These are phyloP conservation scores for Macadamia tetraphylla DNA, from an alignment of 164 flowering plant species.

Conservation along the genomic window DNA sequence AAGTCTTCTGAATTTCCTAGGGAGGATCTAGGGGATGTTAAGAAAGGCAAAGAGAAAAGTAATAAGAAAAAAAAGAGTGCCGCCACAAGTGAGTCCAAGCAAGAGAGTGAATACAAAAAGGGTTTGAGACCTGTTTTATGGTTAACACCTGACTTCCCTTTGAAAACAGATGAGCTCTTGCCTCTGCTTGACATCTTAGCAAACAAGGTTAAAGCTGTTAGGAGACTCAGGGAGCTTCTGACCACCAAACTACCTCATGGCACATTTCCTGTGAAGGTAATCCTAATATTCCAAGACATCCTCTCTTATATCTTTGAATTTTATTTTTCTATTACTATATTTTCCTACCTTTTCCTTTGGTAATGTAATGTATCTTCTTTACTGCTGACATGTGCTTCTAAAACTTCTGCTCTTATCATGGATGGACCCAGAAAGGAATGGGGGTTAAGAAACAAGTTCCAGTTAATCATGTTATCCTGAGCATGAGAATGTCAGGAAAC, in stretches of 20 bases:
- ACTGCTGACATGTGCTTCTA: background rate
- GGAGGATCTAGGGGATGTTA: slow-evolving; percentile 46
- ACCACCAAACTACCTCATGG: slow-evolving; percentile 68
- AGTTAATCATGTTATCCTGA: background rate
- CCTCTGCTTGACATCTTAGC: slow-evolving; percentile 78
- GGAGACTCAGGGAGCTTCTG: slow-evolving; percentile 71
- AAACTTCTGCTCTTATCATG: background rate
- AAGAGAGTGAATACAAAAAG: slow-evolving; percentile 72
- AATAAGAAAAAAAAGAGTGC: slow-evolving; percentile 68
- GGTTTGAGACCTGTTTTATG: slow-evolving; percentile 72
- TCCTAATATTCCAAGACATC: too few species aligned
- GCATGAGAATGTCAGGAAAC: background rate
- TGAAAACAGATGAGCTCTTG: slow-evolving; percentile 70
- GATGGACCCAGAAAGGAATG: background rate
- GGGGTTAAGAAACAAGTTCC: background rate
- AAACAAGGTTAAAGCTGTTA: slow-evolving; percentile 70
- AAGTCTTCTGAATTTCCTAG: slow-evolving; percentile 34
- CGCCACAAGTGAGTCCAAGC: slow-evolving; percentile 37
- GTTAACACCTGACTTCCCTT: slow-evolving; percentile 74
- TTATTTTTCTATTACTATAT: background rate
- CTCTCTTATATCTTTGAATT: background rate
- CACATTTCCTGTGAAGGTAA: slow-evolving; percentile 81
- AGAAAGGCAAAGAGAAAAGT: slow-evolving; percentile 51
- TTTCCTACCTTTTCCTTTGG: background rate
- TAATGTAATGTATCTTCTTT: background rate